Evolutionary conservation across 306 rosid genomes (phyloP), one percentile per base, ranked within the genome.

Genomic region (Vicia sativa): DNA sequence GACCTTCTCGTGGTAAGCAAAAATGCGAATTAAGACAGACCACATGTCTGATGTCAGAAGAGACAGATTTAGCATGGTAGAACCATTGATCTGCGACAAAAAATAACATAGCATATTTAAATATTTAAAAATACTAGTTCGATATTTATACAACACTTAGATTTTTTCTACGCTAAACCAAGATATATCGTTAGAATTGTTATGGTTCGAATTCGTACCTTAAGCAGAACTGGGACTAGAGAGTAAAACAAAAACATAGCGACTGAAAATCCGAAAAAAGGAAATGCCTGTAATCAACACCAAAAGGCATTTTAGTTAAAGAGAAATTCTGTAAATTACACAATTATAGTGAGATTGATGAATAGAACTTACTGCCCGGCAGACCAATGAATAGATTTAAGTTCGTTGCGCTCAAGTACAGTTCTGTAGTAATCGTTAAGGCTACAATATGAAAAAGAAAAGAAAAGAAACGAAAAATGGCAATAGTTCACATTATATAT

Each of bases 11-110:
- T 83, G 80, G 82, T 88, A 88, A n/a, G 96, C 96, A 23, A 80
- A 87, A 44, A 93, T 76, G 64, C 98, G 98, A 78, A 93, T 93
- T 64, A 93, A 55, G 59, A 88, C 91, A 1, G 98, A 80, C 97
- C 98, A 93, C 98, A 93, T 93, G 84, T 93, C 98, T 9, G 98
- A 93, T 65, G 98, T 93, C 56, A 93, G 81, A 75, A 93, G 80
- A 54, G 98, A 93, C 76, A 93, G 85, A 77, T 93, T 93, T 44
- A 93, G 85, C 98, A 93, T 93, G 55, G 98, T 88, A 31, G 98
- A 83, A 42, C 98, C 98, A 31, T 78, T 85, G 42, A 62, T 74
- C 98, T 93, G 91, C 77, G 46, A 74, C 65, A 57, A 62, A 78
- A 43, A 72, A 6, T 34, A 34, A 58, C 49, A 77, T 21, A 71